Base-by-base conservation (phyloP, 208 protist species). In the Trypanosomatidae sp. region DNA sequence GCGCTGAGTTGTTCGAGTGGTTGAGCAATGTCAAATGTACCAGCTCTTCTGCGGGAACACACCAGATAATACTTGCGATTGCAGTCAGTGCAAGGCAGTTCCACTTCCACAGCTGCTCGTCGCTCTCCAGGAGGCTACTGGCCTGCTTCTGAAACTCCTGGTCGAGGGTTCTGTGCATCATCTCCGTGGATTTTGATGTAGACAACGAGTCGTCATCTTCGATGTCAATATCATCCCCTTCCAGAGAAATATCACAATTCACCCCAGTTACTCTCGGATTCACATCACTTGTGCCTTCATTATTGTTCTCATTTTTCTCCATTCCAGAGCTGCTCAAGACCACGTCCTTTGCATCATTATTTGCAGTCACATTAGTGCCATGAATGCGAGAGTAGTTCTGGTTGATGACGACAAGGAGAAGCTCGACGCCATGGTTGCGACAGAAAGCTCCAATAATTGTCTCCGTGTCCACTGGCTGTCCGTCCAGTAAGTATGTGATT, bases 51-150 rank as follows among this genome's bases (percentile, higher is more conserved):
- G 85, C 56, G 0, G 82, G 77, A 0, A 85, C 85, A 73, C 84
- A 91, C 17, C 77, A 68, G 52, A 96, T 75, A 4, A 94, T 82
- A 55, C 79, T 79, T 4, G 88, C 69, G 52, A 96, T 91, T 3
- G 87, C 69, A 13, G 78, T 75, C 46, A 92, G 52, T 30, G 85
- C 83, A 58, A 92, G 79, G 19, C 76, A 83, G 68, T 96, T 96
- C 89, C 89, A 94, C 52, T 91, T 96, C 86, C 86, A 91, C 36
- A 96, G 75, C 60, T 94, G 89, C 67, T 87, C 86, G 59, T 91
- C 80, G 74, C 85, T 88, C 72, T 96, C 91, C 41, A 94, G 79
- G n/a, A 94, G 71, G 56, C 85, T 79, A 41, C 79, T 62, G 28
- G 91, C 84, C 6, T 77, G 74, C 59, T 83, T 50, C 69, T 84